Evolutionary conservation across 208 protist species (phyloP), one percentile per base, ranked within the genome.

Genomic region (Crithidia bombi): DNA sequence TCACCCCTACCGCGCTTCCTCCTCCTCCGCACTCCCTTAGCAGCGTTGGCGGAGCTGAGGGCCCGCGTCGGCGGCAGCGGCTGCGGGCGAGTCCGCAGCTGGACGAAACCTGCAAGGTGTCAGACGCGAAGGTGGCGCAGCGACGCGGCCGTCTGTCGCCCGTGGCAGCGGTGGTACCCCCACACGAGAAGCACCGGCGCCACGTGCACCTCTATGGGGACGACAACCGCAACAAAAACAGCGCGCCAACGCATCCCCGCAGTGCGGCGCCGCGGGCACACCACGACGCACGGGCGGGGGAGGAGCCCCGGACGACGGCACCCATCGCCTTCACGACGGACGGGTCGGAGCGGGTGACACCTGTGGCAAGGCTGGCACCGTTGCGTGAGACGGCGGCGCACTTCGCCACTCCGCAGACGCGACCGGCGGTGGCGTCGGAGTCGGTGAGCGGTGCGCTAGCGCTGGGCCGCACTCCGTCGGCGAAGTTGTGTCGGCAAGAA

Each of bases 131-230:
- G 30, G 26, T 2, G 5, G 6, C 50, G 2, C 51, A 57, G 46
- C 39, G 44, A 38, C 35, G 49, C 58, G 44, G 54, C 6, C 46
- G 52, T 3, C 56, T 76, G 19, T 76, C 62, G 21, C 63, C 63
- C 17, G 47, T 69, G 52, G 30, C 43, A 23, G 15, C 46, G 12
- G 36, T 33, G 2, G 23, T 44, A 38, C 55, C 61, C 4, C 32
- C 26, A 0, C 38, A 35, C 12, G 25, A 50, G 32, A 43, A 44
- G 44, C 63, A 21, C 26, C 63, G 11, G 2, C 63, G 47, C 1
- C 14, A 44, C 30, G 55, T 33, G 12, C 52, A 25, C 55, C 23
- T 6, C 25, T 6, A 25, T 30, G 47, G 47, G 3, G 25, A 17
- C 12, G 11, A 5, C 19, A 35, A 2, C 2, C 21, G 41, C 41